Evolutionary conservation across 2,329 filamentous ascomycete species (phyloP), one percentile per base, ranked within the genome.

Genomic region (Diaporthe caulivora): DNA sequence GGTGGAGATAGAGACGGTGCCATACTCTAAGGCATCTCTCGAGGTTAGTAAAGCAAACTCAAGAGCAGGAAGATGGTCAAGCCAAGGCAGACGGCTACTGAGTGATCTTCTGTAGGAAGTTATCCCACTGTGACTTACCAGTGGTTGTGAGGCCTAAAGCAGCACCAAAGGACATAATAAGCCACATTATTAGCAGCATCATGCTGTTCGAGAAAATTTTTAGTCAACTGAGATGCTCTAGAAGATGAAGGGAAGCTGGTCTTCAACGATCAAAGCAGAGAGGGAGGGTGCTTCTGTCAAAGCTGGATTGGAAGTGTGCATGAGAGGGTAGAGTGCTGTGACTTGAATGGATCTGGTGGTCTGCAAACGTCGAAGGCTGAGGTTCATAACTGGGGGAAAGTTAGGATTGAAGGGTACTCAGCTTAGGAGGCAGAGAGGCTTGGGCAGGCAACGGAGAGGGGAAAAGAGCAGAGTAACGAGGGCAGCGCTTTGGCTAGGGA

Each of bases 161-260:
- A 8, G 44, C 31, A 10, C 62, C 62, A 13, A 67, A 53, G 62
- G 62, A 21, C n/a, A 53, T 8, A 9, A 67, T 44, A 29, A 67
- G 47, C 62, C 62, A 67, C 47, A 67, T 21, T 9, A 53, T 37
- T 9, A 67, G 47, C 47, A 67, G n/a, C 62, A 67, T 67, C n/a
- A 31, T 67, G 47, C 47, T 67, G 47, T 37, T 67, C 31, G 17
- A 2, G 13, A n/a, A 10, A 7, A 21, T 51, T 13, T 37, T 51
- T 51, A 44, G 62, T 51, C 13, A 65, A 13, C 51, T 1, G 21
- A 24, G 44, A 34, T n/a, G 13, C 13, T 37, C 29, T 18, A 17
- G 13, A 51, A 17, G 53, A 37, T 11, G 13, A 58, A 3, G 4
- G n/a, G 4, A 51, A 40, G 29, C 7, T 51, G 29, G 31, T 40